Percentiles rank a stretch among this genome's conserved stretches.
Conservation (phyloP, 257 asterid species). For the Salvia hispanica region DNA sequence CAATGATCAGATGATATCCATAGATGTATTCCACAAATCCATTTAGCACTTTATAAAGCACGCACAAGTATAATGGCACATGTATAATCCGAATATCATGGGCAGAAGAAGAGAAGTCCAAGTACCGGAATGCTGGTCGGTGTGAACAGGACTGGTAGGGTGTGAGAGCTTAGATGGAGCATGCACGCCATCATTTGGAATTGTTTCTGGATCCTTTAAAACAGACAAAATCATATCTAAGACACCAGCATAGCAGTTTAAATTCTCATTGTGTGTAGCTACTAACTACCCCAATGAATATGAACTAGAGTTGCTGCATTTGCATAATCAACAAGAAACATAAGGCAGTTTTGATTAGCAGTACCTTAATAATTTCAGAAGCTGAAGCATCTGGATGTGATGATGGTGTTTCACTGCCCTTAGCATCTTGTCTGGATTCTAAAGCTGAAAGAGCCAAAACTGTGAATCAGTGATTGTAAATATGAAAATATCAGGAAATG, state of each 20-base stretch:
- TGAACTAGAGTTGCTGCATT: background rate
- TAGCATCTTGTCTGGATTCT: constrained; percentile 43
- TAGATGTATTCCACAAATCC: background rate
- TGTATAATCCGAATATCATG: background rate
- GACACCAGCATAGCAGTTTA: constrained; percentile 12
- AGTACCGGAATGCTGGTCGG: constrained; percentile 51
- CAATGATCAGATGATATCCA: background rate
- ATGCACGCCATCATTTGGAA: constrained; percentile 38
- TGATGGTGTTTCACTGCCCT: constrained; percentile 36
- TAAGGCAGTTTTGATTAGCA: constrained; percentile 3
- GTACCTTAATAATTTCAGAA: constrained; percentile 48
- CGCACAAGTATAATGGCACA: background rate
- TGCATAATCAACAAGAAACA: constrained; percentile 17
- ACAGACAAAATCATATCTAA: constrained; percentile 10
- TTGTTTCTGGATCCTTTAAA: constrained; percentile 42
- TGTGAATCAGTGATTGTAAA: constrained; percentile 12
- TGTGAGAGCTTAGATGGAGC: constrained; percentile 30
- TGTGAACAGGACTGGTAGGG: constrained; percentile 30
- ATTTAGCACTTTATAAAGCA: background rate
- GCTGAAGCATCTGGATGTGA: constrained; percentile 35
- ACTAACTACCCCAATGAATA: background rate
- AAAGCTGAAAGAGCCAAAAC: constrained; percentile 45
- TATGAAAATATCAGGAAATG: background rate
- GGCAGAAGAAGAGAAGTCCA: constrained; percentile 14
- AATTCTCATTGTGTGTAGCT: background rate